Conservation (phyloP, 441 rosid species). For the Adansonia rubrostipa region DNA sequence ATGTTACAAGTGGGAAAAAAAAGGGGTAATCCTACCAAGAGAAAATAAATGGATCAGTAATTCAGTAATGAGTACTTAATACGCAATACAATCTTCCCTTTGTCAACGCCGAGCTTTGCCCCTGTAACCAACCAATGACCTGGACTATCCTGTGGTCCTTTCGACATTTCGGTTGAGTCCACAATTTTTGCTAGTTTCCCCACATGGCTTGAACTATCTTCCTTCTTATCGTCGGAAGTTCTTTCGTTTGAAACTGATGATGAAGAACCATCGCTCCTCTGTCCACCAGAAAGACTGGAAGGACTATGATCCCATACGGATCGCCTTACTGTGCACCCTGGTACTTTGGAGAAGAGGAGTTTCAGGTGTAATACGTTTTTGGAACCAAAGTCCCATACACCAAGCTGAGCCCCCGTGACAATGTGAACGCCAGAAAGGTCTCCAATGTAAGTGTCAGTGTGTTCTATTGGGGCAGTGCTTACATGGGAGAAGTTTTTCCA, state of each 20-base stretch:
- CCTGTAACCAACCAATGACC: slow-evolving; percentile 92
- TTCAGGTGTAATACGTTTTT: slow-evolving; percentile 70
- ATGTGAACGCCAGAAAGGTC: slow-evolving; percentile 81
- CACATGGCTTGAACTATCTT: slow-evolving; percentile 46
- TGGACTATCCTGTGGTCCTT: slow-evolving; percentile 74
- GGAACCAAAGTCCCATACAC: slow-evolving; percentile 80
- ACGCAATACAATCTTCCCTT: slow-evolving; percentile 73
- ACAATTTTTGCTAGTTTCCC: slow-evolving; percentile 70
- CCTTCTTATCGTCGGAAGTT: slow-evolving; percentile 51
- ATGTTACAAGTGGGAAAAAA: slow-evolving; percentile 31
- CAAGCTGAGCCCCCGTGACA: slow-evolving; percentile 82
- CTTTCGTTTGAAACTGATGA: slow-evolving; percentile 55
- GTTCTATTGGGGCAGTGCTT: slow-evolving; percentile 76
- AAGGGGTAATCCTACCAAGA: slow-evolving; percentile 31
- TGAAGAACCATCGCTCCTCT: slow-evolving; percentile 51
- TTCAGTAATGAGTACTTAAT: slow-evolving; percentile 76
- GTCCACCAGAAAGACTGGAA: slow-evolving; percentile 35
- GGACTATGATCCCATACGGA: slow-evolving; percentile 85
- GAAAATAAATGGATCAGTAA: slow-evolving; percentile 44
- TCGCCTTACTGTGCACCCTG: slow-evolving; percentile 79
- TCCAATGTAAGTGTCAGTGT: slow-evolving; percentile 68
- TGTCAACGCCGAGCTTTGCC: slow-evolving; percentile 77
- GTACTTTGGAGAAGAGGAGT: slow-evolving; percentile 73
- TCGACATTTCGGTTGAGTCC: slow-evolving; percentile 65
- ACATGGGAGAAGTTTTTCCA: slow-evolving; percentile 90